Evolutionary conservation across 1,139 yeast species (phyloP), one percentile per base, ranked within the genome.

Genomic region (Candida dubliniensis): DNA sequence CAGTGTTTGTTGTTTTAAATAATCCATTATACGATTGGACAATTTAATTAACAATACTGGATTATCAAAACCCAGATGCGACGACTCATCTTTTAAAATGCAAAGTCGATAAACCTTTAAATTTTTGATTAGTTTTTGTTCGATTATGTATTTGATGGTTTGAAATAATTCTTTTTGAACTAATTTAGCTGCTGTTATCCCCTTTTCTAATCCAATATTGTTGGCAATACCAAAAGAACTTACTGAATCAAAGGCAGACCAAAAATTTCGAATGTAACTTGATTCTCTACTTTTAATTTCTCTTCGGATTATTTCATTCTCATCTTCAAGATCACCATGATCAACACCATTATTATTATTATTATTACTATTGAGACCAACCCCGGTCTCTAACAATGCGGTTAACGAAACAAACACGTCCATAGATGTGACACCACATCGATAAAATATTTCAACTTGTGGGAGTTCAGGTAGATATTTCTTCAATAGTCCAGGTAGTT

Each of bases 231-330:
- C 26, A 91, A 69, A 1, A 98, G 82, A 83, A 47, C 62, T 70
- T 41, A 91, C 70, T 0, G 98, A 89, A 66, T 93, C 99, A 95
- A 96, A 95, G 11, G 96, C 87, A 29, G 82, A 76, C 98, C 99
- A 93, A 61, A 95, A 95, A 59, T 91, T 90, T 43, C 80, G 77
- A 3, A 91, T 82, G 95, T 96, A 93, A 39, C 79, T 76, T 52
- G 82, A 78, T 53, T 86, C 91, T 56, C 82, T 71, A 43, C 68
- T 68, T 12, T 66, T 65, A 27, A 82, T 77, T 44, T 76, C 60
- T n/a, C 66, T 61, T 43, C 67, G 66, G 32, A 77, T 70, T 27
- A 64, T 61, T 15, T 67, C 73, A 14, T 69, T 74, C 18, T 67
- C 72, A 29, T 61, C 61, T 6, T 60, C 63, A 24, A 57, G 24